Percentiles rank a stretch among this genome's conserved stretches.
phyloP scores from a whole-genome alignment of 768 basidiomycete species.

The Dentipellis sp. region DNA sequence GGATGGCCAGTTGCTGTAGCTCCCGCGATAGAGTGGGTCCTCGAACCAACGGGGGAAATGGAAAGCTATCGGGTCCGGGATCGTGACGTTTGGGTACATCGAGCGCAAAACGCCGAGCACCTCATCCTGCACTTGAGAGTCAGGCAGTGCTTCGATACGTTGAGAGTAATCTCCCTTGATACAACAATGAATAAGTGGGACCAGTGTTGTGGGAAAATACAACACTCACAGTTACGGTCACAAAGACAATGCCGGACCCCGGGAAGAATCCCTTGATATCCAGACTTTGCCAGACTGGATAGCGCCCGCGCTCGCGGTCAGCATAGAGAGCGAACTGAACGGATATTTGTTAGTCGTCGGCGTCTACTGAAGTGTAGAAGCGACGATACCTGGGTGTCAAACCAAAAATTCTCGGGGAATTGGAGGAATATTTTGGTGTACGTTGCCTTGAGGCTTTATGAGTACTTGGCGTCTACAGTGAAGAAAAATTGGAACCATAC shows the following conservation, averaged over 20 bases:
- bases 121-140: conserved; percentile 38
- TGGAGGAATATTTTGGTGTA: conserved; percentile 65
- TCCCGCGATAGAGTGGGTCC: conserved; percentile 45
- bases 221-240: conserved; percentile 34
- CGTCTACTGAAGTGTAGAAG: not conserved
- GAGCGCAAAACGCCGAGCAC: conserved; percentile 44
- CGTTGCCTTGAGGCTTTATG: conserved; percentile 27
- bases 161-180: conserved; percentile 50
- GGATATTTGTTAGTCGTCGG: not conserved
- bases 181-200: not conserved
- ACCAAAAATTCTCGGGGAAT: conserved; percentile 56
- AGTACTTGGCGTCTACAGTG: not conserved
- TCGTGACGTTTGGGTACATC: conserved; percentile 47
- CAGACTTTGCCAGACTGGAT: conserved; percentile 61
- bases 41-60: conserved; percentile 45
- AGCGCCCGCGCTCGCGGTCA: conserved; percentile 46
- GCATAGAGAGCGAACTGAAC: conserved; percentile 48
- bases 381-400: conserved; percentile 30
- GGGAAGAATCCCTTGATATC: conserved; percentile 51
- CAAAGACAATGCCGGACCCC: conserved; percentile 49
- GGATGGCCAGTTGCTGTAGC: conserved; percentile 66
- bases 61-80: conserved; percentile 51
- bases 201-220: not conserved
- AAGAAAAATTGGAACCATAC: conserved; percentile 17
- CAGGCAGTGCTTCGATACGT: conserved; percentile 45